phyloP scores from a whole-genome alignment of 176 grass and related monocot species.

The Avena atlantica region DNA sequence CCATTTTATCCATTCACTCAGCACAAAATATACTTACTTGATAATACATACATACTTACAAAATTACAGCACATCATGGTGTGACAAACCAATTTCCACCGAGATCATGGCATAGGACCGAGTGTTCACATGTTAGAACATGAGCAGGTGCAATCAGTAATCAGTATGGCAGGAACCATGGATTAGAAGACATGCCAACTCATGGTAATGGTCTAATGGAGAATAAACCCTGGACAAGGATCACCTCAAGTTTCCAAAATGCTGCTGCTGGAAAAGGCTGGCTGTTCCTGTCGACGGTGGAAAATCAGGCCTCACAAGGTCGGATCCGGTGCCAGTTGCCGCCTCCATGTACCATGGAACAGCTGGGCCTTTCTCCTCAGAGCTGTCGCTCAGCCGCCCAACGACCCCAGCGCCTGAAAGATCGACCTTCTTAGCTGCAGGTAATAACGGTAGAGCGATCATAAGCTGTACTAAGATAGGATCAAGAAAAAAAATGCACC shows the following conservation, averaged over 20 bases:
- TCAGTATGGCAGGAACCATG: constrained; percentile 15
- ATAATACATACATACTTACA: not conserved
- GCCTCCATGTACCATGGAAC: constrained; percentile 33
- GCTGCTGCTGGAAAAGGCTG: constrained; percentile 31
- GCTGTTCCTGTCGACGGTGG: not conserved
- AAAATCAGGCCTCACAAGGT: constrained; percentile 23
- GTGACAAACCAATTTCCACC: not conserved
- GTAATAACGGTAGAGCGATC: not conserved
- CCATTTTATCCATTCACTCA: not conserved
- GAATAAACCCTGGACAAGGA: not conserved
- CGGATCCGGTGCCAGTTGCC: not conserved
- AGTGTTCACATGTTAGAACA: not conserved
- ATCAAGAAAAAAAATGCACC: not conserved
- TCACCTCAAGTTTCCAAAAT: constrained; percentile 35
- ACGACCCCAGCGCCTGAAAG: constrained; percentile 15
- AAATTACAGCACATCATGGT: not conserved
- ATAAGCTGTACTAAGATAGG: not conserved
- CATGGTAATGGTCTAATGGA: not conserved
- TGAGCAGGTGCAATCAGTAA: not conserved
- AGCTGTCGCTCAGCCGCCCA: not conserved
- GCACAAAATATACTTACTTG: not conserved
- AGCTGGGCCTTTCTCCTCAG: constrained; percentile 25
- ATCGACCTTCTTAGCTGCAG: constrained; percentile 41
- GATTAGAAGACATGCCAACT: not conserved
- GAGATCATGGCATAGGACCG: not conserved